Evolutionary conservation across 371 early-diverging fungal species (phyloP).

Genomic region (Coemansia sp.): DNA sequence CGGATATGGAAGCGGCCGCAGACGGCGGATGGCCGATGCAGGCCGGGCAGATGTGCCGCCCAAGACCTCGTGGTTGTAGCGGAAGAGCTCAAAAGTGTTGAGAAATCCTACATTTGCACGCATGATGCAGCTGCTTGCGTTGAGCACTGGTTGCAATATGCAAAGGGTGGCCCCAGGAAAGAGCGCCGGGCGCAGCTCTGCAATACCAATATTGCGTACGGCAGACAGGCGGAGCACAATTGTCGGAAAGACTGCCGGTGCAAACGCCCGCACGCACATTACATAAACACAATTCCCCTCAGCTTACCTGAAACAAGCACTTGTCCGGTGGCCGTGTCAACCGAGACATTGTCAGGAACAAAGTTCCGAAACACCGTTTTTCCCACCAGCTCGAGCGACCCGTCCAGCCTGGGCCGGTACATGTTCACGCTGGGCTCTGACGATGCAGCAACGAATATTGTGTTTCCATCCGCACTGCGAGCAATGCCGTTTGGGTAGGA

Average conservation of each 20-base stretch:
- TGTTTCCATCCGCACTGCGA: conserved; percentile 35
- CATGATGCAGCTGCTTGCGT: too few relatives aligned
- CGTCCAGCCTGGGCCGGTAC: conserved; percentile 35
- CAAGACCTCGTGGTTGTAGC: conserved; percentile 42
- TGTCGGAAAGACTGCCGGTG: too few relatives aligned
- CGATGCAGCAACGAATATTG: conserved; percentile 51
- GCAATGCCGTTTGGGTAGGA: conserved; percentile 55
- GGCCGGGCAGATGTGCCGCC: conserved; percentile 40
- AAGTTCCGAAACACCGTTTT: conserved; percentile 47
- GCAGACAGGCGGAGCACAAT: too few relatives aligned
- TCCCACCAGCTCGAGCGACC: conserved; percentile 27
- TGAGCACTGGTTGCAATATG: too few relatives aligned
- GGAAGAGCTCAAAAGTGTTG: conserved; percentile 36
- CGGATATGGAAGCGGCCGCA: conserved; percentile 24
- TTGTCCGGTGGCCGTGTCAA: conserved; percentile 49
- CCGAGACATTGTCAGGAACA: conserved; percentile 53
- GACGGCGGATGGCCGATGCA: conserved; percentile 44
- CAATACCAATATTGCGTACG: too few relatives aligned
- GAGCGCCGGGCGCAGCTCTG: too few relatives aligned
- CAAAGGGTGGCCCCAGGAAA: too few relatives aligned
- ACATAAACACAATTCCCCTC: neutral
- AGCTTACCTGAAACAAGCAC: conserved; percentile 50
- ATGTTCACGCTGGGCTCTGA: conserved; percentile 49
- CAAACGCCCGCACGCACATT: neutral
- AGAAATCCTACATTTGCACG: conserved; percentile 24